Conservation (phyloP, 306 rosid genomes). For the Astragalus glycyphyllos region DNA sequence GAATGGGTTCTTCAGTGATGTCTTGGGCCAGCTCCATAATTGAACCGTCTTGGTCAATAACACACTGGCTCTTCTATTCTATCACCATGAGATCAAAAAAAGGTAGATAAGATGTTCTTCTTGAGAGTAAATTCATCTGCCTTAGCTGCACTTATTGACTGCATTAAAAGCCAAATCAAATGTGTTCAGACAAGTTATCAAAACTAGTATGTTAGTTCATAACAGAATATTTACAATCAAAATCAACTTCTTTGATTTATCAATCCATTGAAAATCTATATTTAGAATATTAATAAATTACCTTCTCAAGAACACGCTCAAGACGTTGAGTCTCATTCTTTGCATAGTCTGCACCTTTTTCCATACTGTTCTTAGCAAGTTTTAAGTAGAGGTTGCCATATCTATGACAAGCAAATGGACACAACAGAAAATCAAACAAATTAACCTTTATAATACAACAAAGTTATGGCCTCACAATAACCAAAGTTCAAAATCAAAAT, state of each 20-base stretch:
- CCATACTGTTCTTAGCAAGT: slow-evolving; percentile 69
- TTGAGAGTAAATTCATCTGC: slow-evolving; percentile 85
- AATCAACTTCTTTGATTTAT: background rate
- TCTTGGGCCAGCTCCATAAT: too few species aligned
- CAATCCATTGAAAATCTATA: background rate
- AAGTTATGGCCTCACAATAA: slow-evolving; percentile 23
- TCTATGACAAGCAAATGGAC: slow-evolving; percentile 47
- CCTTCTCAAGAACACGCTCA: slow-evolving; percentile 82
- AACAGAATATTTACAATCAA: slow-evolving; percentile 5
- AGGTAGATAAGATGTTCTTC: slow-evolving; percentile 81
- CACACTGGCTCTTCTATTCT: background rate
- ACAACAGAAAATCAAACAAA: slow-evolving; percentile 15
- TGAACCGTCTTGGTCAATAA: too few species aligned
- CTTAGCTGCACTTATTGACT: slow-evolving; percentile 83
- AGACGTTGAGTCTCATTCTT: slow-evolving; percentile 80
- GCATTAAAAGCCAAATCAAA: slow-evolving; percentile 37
- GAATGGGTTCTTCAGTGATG: too few species aligned
- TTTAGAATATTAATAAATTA: slow-evolving; percentile 22
- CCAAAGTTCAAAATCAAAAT: slow-evolving; percentile 2
- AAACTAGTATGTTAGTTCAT: background rate
- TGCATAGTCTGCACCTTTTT: slow-evolving; percentile 76
- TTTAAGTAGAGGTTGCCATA: slow-evolving; percentile 75
- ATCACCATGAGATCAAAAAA: slow-evolving; percentile 52
- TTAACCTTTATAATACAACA: slow-evolving; percentile 5
- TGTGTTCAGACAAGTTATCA: slow-evolving; percentile 23